Base-by-base conservation (phyloP, 352 stramenopile genomes). In the Phytophthora crassamura region DNA sequence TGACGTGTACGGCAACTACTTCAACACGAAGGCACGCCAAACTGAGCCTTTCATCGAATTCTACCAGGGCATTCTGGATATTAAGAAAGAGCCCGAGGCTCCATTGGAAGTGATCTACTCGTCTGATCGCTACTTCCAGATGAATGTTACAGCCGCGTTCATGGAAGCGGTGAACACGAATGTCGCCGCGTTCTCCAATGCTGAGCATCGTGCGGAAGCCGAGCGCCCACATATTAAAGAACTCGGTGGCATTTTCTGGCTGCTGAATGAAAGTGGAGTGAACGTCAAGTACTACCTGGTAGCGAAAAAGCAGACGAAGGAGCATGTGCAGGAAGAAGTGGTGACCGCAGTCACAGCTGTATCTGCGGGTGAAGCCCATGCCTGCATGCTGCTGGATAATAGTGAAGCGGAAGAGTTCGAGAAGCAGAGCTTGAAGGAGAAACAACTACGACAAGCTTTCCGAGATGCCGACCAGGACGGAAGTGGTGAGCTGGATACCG, bases 1-100 rank as follows among this genome's bases (percentile, higher is more conserved):
- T 59, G 80, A 89, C 20, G 55, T 95, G 33, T 95, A 96, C 55
- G 86, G 87, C 71, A 95, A 95, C 64, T 96, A 96, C 55, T 96
- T 92, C 82, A 96, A 96, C 69, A 72, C 72, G 1, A 92, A 77
- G 30, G 79, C 80, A 11, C 72, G 83, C 5, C 84, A 94, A 40
- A 70, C 88, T 5, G 88, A 96, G 54, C 88, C 88, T 18, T 96
- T 95, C 57, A 75, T 96, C 41, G 88, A 96, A 68, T 94, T 87
- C 58, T 95, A 94, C 53, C 80, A 91, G 59, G 82, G 86, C 0
- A 83, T 86, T 30, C 58, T 95, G 35, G 85, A 94, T 56, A 20
- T 93, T 1, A 86, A 79, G 58, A 96, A 96, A 67, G 87, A 95
- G 3, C 80, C 83, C 0, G 77, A 80, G 7, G 64, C 72, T 28